phyloP scores from a whole-genome alignment of 148 eudicot genomes.

The Chenopodium suecicum region DNA sequence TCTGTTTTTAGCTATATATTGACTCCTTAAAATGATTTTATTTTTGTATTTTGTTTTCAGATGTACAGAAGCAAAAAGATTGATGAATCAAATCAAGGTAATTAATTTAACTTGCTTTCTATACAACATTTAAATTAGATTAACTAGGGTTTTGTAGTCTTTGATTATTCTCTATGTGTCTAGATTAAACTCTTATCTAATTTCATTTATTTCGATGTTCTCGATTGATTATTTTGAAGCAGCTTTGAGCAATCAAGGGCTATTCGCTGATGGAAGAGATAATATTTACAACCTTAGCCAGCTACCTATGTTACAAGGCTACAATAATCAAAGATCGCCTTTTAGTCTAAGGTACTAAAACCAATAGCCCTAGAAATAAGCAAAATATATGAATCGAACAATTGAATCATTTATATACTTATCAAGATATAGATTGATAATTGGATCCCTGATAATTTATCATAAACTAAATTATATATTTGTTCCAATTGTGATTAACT shows the following conservation, averaged over 20 bases:
- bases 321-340: slow-evolving; percentile 43
- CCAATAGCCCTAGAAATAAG: neutral
- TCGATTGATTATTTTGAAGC: neutral
- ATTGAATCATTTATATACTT: neutral
- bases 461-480: neutral
- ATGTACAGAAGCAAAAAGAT: slow-evolving; percentile 92
- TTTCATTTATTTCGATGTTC: neutral
- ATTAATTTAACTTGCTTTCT: neutral
- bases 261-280: slow-evolving; percentile 51
- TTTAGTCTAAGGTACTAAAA: slow-evolving; percentile 50
- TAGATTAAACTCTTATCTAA: neutral
- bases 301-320: slow-evolving; percentile 66
- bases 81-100: slow-evolving; percentile 81
- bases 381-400: neutral
- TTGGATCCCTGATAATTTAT: too few species aligned
- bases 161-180: neutral
- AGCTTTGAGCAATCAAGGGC: slow-evolving; percentile 49
- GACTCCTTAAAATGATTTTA: neutral
- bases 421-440: neutral
- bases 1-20: neutral
- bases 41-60: slow-evolving; percentile 27
- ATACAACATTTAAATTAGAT: neutral
- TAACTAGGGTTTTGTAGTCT: slow-evolving; percentile 27
- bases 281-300: slow-evolving; percentile 70
- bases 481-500: neutral